Base-by-base conservation (phyloP, 345 rosid genomes). In the Citrus trifoliata region DNA sequence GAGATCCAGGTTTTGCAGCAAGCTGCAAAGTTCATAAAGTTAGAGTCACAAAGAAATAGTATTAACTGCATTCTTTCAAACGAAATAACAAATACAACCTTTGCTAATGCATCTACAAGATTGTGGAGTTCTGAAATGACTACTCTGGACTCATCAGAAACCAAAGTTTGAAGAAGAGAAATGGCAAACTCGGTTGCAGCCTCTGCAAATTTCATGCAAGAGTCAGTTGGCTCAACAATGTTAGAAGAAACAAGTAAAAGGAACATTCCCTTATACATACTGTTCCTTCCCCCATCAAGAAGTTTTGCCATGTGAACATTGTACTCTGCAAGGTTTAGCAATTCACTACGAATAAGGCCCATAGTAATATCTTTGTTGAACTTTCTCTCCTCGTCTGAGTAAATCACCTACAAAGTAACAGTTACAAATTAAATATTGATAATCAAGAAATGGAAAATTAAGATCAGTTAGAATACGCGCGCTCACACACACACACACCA, bases 321-420 rank as follows among this genome's bases (percentile, higher is more conserved):
- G 88, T 94, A 96, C 84, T 96, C 98, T 0, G 99, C 97, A 74
- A 96, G 93, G 83, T 92, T 94, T 73, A 96, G 91, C 78, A 96
- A 85, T 89, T 90, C 98, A 80, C 90, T 86, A 74, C 81, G 91
- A 68, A 96, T 91, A 66, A 96, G 98, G 76, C 93, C 97, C 27
- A 96, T 72, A 22, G 96, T 92, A 75, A 94, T 90, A 81, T 93
- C 98, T 82, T 89, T 96, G 84, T 93, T 96, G 83, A 94, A 88
- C 88, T 92, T 96, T 46, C 98, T 92, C 72, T 93, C 99, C 88
- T 96, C 99, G 48, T 90, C 97, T 6, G 97, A 96, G 83, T 96
- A 96, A 76, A 93, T 91, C 66, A 96, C 97, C 99, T 96, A 84
- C 42, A 78, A 46, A 33, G 28, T 73, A 73, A 67, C 72, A 80